These are phyloP conservation scores for Chenopodium quinoa DNA, from an alignment of 148 eudicot genomes.

Conservation along the genomic window DNA sequence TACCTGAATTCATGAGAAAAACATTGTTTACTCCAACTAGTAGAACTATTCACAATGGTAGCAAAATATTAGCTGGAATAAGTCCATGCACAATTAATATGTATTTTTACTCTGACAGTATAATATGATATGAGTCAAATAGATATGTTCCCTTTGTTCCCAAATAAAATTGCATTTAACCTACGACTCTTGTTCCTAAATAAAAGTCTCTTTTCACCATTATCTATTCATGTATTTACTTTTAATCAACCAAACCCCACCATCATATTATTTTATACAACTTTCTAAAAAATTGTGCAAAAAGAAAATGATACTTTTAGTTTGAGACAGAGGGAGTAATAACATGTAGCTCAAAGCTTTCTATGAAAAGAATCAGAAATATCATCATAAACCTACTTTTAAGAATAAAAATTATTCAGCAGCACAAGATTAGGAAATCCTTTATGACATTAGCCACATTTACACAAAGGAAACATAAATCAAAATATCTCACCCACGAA, in stretches of 20 bases:
- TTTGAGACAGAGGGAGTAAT: too few relatives aligned
- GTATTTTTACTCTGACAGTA: background rate
- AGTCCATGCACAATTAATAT: background rate
- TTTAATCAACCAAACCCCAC: too few relatives aligned
- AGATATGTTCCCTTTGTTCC: too few relatives aligned
- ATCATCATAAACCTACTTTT: background rate
- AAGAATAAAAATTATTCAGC: background rate
- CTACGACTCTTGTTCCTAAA: too few relatives aligned
- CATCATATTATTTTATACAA: too few relatives aligned
- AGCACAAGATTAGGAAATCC: background rate
- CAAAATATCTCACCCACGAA: constrained; percentile 60
- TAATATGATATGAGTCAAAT: too few relatives aligned
- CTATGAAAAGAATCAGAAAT: background rate
- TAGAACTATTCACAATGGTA: background rate
- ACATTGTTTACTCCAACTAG: background rate
- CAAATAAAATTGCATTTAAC: too few relatives aligned
- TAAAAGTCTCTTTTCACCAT: too few relatives aligned
- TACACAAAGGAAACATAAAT: background rate
- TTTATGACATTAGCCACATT: background rate
- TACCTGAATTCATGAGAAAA: constrained; percentile 42
- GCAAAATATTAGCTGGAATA: background rate
- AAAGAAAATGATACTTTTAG: too few relatives aligned
- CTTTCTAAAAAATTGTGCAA: too few relatives aligned
- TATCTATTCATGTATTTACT: too few relatives aligned
- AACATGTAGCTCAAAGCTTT: background rate